Evolutionary conservation across 345 rosid species (phyloP).

Genomic region (Brassica juncea): DNA sequence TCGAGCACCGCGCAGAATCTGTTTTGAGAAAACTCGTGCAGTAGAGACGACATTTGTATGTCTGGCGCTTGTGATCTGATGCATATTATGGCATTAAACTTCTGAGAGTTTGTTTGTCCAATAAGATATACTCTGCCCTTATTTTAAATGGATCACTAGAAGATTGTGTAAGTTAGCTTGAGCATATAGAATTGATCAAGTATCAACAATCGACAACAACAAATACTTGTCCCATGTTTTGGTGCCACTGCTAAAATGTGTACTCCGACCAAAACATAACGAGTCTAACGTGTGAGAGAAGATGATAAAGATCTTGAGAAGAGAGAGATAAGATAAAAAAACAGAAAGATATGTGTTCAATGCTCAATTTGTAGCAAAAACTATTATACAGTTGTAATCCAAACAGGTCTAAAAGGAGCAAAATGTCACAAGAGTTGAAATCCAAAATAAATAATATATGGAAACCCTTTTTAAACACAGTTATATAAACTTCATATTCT

Average conservation of each 20-base stretch:
- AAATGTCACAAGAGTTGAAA: too few relatives aligned
- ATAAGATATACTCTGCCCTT: background rate
- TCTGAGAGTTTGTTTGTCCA: background rate
- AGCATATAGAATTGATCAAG: background rate
- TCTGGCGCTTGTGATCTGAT: background rate
- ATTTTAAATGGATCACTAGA: background rate
- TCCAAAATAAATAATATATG: background rate
- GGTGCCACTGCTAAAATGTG: background rate
- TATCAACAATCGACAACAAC: background rate
- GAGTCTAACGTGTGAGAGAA: background rate
- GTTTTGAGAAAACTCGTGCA: conserved; percentile 63
- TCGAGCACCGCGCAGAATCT: conserved; percentile 84
- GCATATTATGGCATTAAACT: background rate
- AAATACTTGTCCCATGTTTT: background rate
- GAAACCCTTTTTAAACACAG: background rate
- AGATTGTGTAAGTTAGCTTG: background rate
- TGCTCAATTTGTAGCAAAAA: too few relatives aligned
- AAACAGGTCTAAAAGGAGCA: too few relatives aligned
- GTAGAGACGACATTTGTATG: conserved; percentile 28
- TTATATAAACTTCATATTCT: background rate
- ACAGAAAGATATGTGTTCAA: background rate
- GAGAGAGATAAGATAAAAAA: background rate
- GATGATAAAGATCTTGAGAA: background rate
- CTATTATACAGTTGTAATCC: background rate
- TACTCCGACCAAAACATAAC: background rate